Base-by-base conservation (phyloP, 2,329 filamentous ascomycete genomes). In the Mycogone perniciosa region DNA sequence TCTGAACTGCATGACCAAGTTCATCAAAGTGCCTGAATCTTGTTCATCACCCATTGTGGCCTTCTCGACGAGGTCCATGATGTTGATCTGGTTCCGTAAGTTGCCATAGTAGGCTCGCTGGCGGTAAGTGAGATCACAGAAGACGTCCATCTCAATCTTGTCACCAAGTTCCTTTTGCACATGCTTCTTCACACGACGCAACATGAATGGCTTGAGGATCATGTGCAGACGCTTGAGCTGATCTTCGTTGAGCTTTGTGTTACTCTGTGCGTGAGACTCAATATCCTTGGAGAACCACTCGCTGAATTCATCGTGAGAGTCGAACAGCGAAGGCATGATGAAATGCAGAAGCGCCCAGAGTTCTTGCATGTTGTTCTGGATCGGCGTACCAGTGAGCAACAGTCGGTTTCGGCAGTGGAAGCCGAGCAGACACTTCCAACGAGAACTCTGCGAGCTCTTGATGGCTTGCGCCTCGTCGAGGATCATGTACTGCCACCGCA, bases 401-500 rank as follows among this genome's bases (percentile, higher is more conserved):
- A 99, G 80, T 59, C 93, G 84, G 70, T 97, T 99, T 54, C 93
- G 87, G 72, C 92, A 97, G 67, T 95, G 88, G 77, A 97, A 97
- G 46, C 86, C 87, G 43, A 99, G 77, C 57, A 99, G 71, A 58
- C 87, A 91, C 79, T 97, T 99, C 93, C 93, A 99, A 64, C 93
- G 83, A 11, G 91, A 96, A 74, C 90, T 96, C 62, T 88, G 84
- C 1, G 93, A 96, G 55, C 91, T 96, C 76, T 99, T 99, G 82
- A 99, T 97, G 58, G 93, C 93, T 67, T 99, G 93, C 2, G 93
- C 93, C 70, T 99, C 93, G 61, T 99, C 93, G 38, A 99, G 81
- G 68, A 99, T 96, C 93, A 99, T 99, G 75, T 99, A 97, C 72
- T 97, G 93, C 93, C 93, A 99, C 61, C 88, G 88, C 79, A 99